phyloP scores from a whole-genome alignment of 176 grass and related monocot species.

The Urochloa ruziziensis region DNA sequence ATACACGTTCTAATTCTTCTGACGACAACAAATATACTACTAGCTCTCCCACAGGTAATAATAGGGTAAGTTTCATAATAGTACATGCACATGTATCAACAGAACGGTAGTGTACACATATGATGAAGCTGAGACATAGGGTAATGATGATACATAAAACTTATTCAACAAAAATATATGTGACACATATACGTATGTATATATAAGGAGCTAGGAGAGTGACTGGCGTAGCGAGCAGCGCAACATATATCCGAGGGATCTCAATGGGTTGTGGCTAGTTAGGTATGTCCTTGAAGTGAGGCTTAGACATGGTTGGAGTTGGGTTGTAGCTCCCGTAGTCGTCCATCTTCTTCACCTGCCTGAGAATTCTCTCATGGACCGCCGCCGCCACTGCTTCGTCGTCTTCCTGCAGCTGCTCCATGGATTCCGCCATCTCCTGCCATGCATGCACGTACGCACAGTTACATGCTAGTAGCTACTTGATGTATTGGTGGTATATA shows the following conservation, averaged over 20 bases:
- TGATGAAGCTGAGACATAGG: neutral
- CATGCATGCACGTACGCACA: neutral
- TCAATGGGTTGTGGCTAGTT: constrained; percentile 25
- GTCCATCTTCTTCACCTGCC: constrained; percentile 38
- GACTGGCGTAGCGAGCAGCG: neutral
- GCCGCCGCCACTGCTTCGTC: constrained; percentile 21
- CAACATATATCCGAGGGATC: neutral
- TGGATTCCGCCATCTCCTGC: constrained; percentile 24
- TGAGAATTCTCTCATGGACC: constrained; percentile 50
- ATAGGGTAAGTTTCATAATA: neutral
- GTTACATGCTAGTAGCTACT: neutral
- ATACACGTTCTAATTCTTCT: neutral
- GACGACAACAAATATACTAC: neutral
- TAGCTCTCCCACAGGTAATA: neutral
- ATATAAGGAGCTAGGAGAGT: neutral
- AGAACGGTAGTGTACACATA: neutral
- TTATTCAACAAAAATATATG: constrained; percentile 34
- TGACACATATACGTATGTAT: neutral
- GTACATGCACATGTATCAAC: neutral
- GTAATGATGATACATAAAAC: constrained; percentile 5
- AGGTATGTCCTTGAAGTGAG: constrained; percentile 80
- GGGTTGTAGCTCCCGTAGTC: constrained; percentile 63
- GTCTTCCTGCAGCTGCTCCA: constrained; percentile 16
- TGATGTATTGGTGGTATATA: no score
- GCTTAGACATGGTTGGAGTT: constrained; percentile 62